A percentile compares a stretch with the other conserved stretches of the same genome.
These are phyloP conservation scores for Plasmodium billcollinsi DNA, from an alignment of 169 alveolate species.

Conservation along the genomic window DNA sequence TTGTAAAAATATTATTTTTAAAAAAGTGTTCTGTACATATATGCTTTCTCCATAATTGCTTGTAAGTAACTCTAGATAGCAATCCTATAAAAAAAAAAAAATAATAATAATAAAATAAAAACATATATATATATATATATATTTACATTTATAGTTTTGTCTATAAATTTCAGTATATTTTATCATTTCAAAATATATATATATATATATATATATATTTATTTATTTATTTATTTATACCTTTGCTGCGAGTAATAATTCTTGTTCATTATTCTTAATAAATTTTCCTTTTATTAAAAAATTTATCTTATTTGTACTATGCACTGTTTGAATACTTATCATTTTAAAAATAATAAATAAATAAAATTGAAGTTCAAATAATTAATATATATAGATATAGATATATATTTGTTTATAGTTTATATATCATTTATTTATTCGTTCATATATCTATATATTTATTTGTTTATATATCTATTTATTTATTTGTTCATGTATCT, in stretches of 20 bases:
- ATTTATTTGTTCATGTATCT: not conserved
- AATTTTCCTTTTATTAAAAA: slow-evolving; percentile 51
- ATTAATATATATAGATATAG: no score
- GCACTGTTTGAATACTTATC: slow-evolving; percentile 59
- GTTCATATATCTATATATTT: not conserved
- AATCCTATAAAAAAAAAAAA: slow-evolving; percentile 12
- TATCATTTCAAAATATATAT: not conserved
- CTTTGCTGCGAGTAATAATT: slow-evolving; percentile 64
- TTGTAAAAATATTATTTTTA: slow-evolving; percentile 42
- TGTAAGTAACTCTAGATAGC: slow-evolving; percentile 39
- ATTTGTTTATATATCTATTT: not conserved
- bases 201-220: not conserved
- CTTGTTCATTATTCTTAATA: slow-evolving; percentile 16
- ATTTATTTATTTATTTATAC: not conserved
- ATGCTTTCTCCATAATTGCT: slow-evolving; percentile 39
- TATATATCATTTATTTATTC: not conserved
- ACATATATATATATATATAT: slow-evolving; percentile 12
- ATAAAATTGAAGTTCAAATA: not conserved
- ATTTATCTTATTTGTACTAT: slow-evolving; percentile 50
- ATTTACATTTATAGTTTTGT: not conserved
- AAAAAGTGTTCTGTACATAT: slow-evolving; percentile 51
- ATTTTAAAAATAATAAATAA: slow-evolving; percentile 9
- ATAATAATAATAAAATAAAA: not conserved
- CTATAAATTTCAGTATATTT: not conserved
- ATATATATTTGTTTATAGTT: not conserved